These are phyloP conservation scores for Xerocomus brunneocitrinus DNA, from an alignment of 768 basidiomycete species.

Conservation along the genomic window DNA sequence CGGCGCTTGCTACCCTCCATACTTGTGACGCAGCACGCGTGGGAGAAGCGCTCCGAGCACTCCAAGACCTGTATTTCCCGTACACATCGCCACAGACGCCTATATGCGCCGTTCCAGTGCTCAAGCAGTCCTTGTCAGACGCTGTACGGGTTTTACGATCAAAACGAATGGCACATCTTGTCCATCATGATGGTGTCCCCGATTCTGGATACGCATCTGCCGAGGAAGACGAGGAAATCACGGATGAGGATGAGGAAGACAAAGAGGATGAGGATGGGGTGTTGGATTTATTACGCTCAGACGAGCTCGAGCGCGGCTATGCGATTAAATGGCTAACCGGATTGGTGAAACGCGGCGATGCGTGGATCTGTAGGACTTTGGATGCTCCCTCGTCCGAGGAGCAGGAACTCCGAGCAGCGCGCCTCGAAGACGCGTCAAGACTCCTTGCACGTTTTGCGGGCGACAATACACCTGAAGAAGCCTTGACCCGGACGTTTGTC, in stretches of 20 bases:
- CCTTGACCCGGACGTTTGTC: constrained; percentile 49
- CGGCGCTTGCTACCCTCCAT: constrained; percentile 45
- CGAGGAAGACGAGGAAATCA: constrained; percentile 51
- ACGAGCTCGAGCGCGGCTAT: constrained; percentile 40
- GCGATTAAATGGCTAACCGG: constrained; percentile 74
- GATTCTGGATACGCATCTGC: constrained; percentile 81
- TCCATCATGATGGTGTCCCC: constrained; percentile 44
- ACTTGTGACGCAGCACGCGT: constrained; percentile 36
- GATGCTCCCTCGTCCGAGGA: constrained; percentile 31
- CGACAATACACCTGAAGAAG: constrained; percentile 37
- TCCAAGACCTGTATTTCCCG: constrained; percentile 53
- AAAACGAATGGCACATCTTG: constrained; percentile 17
- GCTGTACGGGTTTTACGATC: constrained; percentile 23
- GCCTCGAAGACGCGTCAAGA: constrained; percentile 55
- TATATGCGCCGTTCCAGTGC: constrained; percentile 10
- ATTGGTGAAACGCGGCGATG: constrained; percentile 56
- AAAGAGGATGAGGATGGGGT: constrained; percentile 14
- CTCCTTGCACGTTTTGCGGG: constrained; percentile 52
- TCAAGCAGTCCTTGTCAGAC: constrained; percentile 14
- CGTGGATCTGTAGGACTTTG: constrained; percentile 36
- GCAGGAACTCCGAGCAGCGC: constrained; percentile 33
- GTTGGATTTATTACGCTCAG: constrained; percentile 49
- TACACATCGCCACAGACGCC: constrained; percentile 5
- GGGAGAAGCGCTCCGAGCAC: constrained; percentile 20
- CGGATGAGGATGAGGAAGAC: constrained; percentile 3